Conservation (phyloP, 495 filamentous ascomycete genomes). For the Aspergillus bertholletiae region DNA sequence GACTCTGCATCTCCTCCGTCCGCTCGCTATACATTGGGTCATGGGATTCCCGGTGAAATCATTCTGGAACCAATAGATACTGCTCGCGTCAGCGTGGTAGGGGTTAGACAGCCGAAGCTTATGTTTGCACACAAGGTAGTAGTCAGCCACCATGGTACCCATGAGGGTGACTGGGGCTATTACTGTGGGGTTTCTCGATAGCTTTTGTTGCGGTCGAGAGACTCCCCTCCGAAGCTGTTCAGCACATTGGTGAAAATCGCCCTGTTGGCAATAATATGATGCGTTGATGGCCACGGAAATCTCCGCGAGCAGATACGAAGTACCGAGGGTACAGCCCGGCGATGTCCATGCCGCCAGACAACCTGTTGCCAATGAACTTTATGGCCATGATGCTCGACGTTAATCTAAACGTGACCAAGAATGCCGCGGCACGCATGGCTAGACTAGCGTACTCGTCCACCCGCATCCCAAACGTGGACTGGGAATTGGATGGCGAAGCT, state of each 20-base stretch:
- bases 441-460: conserved; percentile 23
- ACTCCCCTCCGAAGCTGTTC: conserved; percentile 28
- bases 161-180: conserved; percentile 39
- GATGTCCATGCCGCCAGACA: conserved; percentile 42
- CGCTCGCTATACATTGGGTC: no score
- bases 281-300: conserved; percentile 41
- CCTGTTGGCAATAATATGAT: conserved; percentile 43
- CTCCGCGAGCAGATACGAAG: conserved; percentile 38
- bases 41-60: no score
- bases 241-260: conserved; percentile 44
- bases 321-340: conserved; percentile 41
- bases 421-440: conserved; percentile 32
- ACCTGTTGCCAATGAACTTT: conserved; percentile 31
- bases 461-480: conserved; percentile 10
- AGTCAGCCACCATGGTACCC: conserved; percentile 34
- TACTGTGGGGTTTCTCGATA: conserved; percentile 15
- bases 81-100: conserved; percentile 18
- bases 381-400: conserved; percentile 26
- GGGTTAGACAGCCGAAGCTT: conserved; percentile 33
- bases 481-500: conserved; percentile 20
- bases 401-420: conserved; percentile 40
- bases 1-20: no score
- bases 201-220: neutral
- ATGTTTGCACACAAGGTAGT: conserved; percentile 28
- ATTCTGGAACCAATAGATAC: conserved; percentile 39